A percentile compares a stretch with the other conserved stretches of the same genome.
Evolutionary conservation across 495 filamentous ascomycete species (phyloP).

Genomic region (Penicillium coffeae): DNA sequence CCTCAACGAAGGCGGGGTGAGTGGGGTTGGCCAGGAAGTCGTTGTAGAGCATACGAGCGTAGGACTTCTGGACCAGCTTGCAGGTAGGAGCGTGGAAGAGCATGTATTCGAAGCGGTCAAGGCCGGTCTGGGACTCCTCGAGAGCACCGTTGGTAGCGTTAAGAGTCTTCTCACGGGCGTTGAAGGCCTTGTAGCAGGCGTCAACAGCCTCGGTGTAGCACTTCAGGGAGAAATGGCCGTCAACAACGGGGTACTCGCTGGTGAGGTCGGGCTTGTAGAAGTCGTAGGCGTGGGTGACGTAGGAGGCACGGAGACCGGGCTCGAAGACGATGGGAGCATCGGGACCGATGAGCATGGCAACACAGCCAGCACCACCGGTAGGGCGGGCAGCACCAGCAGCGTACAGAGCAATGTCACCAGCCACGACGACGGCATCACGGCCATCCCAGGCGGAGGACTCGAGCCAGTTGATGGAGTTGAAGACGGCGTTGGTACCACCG

Average conservation of each 20-base stretch:
- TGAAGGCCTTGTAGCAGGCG: conserved; percentile 93
- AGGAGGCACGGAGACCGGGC: conserved; percentile 84
- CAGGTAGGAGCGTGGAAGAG: conserved; percentile 95
- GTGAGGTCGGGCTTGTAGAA: conserved; percentile 99
- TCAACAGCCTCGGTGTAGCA: conserved; percentile 98
- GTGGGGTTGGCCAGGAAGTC: conserved; percentile 82
- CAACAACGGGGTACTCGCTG: conserved; percentile 95
- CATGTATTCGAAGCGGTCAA: conserved; percentile 96
- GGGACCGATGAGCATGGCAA: conserved; percentile 92
- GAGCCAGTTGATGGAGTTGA: conserved; percentile 97
- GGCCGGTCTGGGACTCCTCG: conserved; percentile 56
- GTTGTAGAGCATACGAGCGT: conserved; percentile 93
- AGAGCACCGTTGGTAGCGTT: conserved; percentile 56
- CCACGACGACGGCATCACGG: conserved; percentile 86
- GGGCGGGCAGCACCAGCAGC: conserved; percentile 94
- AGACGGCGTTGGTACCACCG: conserved; percentile 94
- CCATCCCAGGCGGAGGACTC: conserved; percentile 99
- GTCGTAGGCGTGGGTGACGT: conserved; percentile 95
- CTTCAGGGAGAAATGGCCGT: conserved; percentile 89
- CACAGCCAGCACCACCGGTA: conserved; percentile 90
- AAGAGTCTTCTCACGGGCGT: conserved; percentile 71
- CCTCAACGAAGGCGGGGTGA: conserved; percentile 74
- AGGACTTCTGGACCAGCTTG: conserved; percentile 96
- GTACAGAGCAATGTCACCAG: conserved; percentile 97
- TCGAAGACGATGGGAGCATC: conserved; percentile 90